Evolutionary conservation across 2,329 filamentous ascomycete genomes (phyloP).

Genomic region (Colletotrichum salicis): DNA sequence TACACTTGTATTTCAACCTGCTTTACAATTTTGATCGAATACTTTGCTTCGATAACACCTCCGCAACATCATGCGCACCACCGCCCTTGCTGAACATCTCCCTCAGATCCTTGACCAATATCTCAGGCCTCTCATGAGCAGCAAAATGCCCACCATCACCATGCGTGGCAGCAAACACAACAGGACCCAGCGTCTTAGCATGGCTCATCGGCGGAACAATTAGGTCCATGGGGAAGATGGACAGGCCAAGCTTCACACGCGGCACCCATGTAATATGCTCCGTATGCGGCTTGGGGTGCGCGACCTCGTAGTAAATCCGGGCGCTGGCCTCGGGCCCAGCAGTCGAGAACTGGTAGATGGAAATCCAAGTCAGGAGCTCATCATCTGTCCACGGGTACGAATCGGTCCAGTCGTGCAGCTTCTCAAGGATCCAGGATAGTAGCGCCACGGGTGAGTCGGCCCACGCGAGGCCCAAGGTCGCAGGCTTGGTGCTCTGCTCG

Average conservation of each 20-base stretch:
- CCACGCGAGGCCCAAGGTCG: conserved; percentile 77
- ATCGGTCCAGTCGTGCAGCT: conserved; percentile 81
- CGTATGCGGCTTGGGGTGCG: conserved; percentile 48
- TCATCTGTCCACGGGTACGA: conserved; percentile 78
- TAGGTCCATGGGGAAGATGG: conserved; percentile 69
- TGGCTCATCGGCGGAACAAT: conserved; percentile 63
- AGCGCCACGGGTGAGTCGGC: conserved; percentile 76
- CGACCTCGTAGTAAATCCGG: conserved; percentile 78
- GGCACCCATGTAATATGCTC: conserved; percentile 44
- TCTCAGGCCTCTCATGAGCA: conserved; percentile 66
- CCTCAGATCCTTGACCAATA: conserved; percentile 62
- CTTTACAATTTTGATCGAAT: neutral
- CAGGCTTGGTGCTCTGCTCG: conserved; percentile 74
- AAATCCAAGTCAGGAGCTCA: conserved; percentile 80
- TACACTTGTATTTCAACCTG: neutral
- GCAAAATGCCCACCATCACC: conserved; percentile 70
- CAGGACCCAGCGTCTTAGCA: conserved; percentile 66
- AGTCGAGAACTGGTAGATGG: conserved; percentile 76
- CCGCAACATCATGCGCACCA: conserved; percentile 52
- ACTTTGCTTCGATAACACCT: conserved; percentile 23
- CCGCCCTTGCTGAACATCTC: conserved; percentile 67
- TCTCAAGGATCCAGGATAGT: conserved; percentile 84
- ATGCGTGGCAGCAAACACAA: conserved; percentile 66
- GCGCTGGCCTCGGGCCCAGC: conserved; percentile 75
- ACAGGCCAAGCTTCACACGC: conserved; percentile 57